Conservation (phyloP, 352 stramenopile genomes). For the Phytophthora pseudosyringae region DNA sequence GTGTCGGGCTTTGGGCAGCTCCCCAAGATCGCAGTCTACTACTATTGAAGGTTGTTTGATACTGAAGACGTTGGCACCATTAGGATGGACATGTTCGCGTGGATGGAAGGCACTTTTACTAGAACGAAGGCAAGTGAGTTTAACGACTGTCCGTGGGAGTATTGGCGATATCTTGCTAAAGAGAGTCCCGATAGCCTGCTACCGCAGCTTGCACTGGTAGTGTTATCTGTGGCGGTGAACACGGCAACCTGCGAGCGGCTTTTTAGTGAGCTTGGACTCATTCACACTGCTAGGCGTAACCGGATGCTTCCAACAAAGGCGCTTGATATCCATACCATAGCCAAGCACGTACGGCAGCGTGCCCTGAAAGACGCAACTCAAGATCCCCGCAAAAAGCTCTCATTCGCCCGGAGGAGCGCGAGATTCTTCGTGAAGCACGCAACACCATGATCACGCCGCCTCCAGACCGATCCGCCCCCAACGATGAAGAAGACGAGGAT, state of each 20-base stretch:
- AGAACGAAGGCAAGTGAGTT: neutral
- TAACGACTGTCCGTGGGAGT: neutral
- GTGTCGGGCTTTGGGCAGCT: neutral
- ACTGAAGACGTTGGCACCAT: neutral
- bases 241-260: neutral
- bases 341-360: neutral
- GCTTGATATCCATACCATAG: neutral
- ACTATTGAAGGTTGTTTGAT: constrained; percentile 2
- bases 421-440: too few species aligned
- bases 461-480: too few species aligned
- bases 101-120: neutral
- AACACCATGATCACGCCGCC: too few species aligned
- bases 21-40: neutral
- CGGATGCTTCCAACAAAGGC: neutral
- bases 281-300: neutral
- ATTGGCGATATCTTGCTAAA: neutral
- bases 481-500: too few species aligned
- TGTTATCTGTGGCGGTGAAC: constrained; percentile 2
- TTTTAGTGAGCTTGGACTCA: neutral
- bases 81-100: neutral
- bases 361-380: too few species aligned
- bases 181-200: neutral
- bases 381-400: too few species aligned
- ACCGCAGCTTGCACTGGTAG: neutral
- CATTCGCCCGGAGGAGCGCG: too few species aligned